These are phyloP conservation scores for Fusarium tanahbumbuense DNA, from an alignment of 2,329 filamentous ascomycete species.

Conservation along the genomic window DNA sequence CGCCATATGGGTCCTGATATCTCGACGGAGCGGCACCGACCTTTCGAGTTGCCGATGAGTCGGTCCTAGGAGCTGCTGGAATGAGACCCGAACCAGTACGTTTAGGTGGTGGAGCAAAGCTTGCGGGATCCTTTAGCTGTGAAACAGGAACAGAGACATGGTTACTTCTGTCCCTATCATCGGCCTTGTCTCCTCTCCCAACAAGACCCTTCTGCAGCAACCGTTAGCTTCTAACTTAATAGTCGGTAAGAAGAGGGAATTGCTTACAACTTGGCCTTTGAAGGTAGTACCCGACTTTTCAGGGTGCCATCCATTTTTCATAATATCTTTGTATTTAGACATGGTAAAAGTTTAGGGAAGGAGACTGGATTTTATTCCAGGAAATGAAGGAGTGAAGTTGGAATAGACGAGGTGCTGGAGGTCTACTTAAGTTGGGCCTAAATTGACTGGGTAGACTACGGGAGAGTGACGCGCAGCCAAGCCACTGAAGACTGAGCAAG, in stretches of 20 bases:
- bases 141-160: conserved; percentile 71
- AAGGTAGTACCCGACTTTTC: conserved; percentile 57
- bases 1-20: conserved; percentile 47
- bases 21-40: conserved; percentile 50
- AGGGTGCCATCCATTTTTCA: conserved; percentile 66
- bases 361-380: neutral
- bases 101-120: conserved; percentile 85
- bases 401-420: conserved; percentile 10
- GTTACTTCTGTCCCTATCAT: conserved; percentile 43
- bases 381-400: conserved; percentile 5
- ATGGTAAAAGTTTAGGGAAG: conserved; percentile 44
- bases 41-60: conserved; percentile 41
- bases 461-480: conserved; percentile 36
- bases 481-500: conserved; percentile 28
- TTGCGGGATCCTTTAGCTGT: conserved; percentile 77
- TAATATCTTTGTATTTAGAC: conserved; percentile 60
- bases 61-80: conserved; percentile 43
- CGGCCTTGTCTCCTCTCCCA: conserved; percentile 55
- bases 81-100: conserved; percentile 57
- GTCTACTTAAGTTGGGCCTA: conserved; percentile 23
- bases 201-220: conserved; percentile 58
- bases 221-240: conserved; percentile 8
- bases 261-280: conserved; percentile 59
- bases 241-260: conserved; percentile 3
- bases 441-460: conserved; percentile 10